A percentile compares a stretch with the other conserved stretches of the same genome.
These are phyloP conservation scores for Bromus sterilis DNA, from an alignment of 176 grass and related monocot species.

Conservation along the genomic window DNA sequence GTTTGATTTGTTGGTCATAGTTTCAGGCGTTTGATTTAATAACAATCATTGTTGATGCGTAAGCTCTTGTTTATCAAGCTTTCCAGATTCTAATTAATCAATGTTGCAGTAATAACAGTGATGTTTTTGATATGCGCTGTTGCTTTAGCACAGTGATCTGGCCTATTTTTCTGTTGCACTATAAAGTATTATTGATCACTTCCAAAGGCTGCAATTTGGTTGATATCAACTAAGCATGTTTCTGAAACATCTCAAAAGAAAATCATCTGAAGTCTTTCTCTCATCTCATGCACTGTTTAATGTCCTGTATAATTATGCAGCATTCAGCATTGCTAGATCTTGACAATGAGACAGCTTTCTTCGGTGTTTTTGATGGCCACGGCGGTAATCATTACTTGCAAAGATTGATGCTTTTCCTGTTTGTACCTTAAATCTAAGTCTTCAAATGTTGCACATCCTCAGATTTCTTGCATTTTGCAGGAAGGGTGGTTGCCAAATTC, in stretches of 20 bases:
- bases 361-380: constrained; percentile 98
- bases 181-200: not conserved
- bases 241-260: not conserved
- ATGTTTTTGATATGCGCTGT: not conserved
- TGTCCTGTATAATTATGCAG: constrained; percentile 41
- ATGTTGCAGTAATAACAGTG: not conserved
- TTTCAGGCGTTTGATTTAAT: not conserved
- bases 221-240: constrained; percentile 10
- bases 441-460: not conserved
- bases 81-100: not conserved
- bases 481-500: constrained; percentile 92
- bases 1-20: not conserved
- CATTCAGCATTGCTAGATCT: constrained; percentile 84
- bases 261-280: not conserved
- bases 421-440: not conserved
- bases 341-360: constrained; percentile 74
- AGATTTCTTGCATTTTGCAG: constrained; percentile 42
- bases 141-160: constrained; percentile 7
- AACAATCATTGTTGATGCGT: not conserved
- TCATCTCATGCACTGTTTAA: not conserved
- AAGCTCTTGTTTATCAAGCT: not conserved
- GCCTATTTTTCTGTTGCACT: constrained; percentile 1
- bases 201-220: not conserved
- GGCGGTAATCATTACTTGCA: constrained; percentile 50
- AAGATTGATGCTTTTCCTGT: constrained; percentile 5